Evolutionary conservation across 345 rosid genomes (phyloP).

Genomic region (Pistacia vera): DNA sequence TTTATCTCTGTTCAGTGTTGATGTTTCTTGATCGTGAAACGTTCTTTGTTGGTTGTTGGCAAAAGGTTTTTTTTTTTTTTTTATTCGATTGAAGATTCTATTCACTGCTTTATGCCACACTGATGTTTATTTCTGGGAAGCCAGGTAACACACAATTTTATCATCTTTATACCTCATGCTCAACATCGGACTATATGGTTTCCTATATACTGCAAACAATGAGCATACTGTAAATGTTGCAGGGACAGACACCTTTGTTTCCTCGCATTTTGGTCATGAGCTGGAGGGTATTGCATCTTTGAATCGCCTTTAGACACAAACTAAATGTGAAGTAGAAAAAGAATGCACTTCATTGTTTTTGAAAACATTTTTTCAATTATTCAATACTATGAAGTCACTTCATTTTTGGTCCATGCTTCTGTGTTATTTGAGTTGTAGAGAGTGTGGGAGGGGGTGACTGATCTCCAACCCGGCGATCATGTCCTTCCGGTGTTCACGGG

Average conservation of each 20-base stretch:
- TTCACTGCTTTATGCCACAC: slow-evolving; percentile 86
- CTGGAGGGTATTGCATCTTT: slow-evolving; percentile 57
- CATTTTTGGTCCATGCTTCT: background rate
- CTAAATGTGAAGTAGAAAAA: no score
- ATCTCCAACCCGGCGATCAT: slow-evolving; percentile 72
- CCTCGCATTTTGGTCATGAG: slow-evolving; percentile 93
- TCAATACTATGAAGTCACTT: no score
- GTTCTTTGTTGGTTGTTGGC: background rate
- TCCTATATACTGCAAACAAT: no score
- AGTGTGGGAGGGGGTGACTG: slow-evolving; percentile 83
- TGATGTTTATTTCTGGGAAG: slow-evolving; percentile 96
- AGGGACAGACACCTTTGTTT: slow-evolving; percentile 82
- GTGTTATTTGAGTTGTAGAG: slow-evolving; percentile 64
- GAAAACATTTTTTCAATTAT: no score
- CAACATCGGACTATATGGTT: no score
- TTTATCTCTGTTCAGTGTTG: background rate
- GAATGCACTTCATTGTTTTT: no score
- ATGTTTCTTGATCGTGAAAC: background rate
- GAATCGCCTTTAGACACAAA: background rate
- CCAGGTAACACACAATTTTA: slow-evolving; percentile 48
- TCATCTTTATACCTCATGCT: background rate
- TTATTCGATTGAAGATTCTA: slow-evolving; percentile 73
- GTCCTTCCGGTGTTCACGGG: slow-evolving; percentile 84
- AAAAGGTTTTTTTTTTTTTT: no score
- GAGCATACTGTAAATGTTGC: background rate